Evolutionary conservation across 129 eudicot species (phyloP).

Genomic region (Centaurea solstitialis): DNA sequence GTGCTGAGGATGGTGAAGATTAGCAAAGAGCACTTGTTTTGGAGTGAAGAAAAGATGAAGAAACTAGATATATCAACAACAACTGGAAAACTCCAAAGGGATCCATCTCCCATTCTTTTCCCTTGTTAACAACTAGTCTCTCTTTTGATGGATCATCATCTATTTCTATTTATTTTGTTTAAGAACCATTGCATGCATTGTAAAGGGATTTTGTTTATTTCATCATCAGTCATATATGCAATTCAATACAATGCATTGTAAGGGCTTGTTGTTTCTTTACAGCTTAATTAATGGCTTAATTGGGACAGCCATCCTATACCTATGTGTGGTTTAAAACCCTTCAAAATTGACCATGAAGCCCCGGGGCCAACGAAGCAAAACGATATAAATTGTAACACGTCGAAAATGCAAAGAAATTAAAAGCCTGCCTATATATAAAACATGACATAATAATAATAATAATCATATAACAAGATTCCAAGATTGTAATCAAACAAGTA

Average conservation of each 20-base stretch:
- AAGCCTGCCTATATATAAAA: too few relatives aligned
- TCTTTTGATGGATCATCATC: not conserved
- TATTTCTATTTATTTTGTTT: not conserved
- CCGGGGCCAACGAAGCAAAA: too few relatives aligned
- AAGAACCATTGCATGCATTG: not conserved
- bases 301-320: not conserved
- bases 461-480: too few relatives aligned
- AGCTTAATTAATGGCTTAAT: not conserved
- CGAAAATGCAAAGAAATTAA: not conserved
- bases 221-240: not conserved
- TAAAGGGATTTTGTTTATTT: not conserved
- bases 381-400: too few relatives aligned
- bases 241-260: not conserved
- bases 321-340: too few relatives aligned
- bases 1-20: conserved; percentile 69
- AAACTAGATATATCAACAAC: conserved; percentile 53
- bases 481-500: too few relatives aligned
- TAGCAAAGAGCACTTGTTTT: conserved; percentile 73
- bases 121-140: conserved; percentile 45
- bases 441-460: too few relatives aligned
- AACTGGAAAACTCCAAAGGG: conserved; percentile 80
- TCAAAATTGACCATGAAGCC: too few relatives aligned
- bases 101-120: conserved; percentile 85
- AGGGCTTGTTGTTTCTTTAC: not conserved
- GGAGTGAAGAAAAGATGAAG: conserved; percentile 97